phyloP scores from a whole-genome alignment of 257 asterid genomes.

The Jaltomata sinuosa region DNA sequence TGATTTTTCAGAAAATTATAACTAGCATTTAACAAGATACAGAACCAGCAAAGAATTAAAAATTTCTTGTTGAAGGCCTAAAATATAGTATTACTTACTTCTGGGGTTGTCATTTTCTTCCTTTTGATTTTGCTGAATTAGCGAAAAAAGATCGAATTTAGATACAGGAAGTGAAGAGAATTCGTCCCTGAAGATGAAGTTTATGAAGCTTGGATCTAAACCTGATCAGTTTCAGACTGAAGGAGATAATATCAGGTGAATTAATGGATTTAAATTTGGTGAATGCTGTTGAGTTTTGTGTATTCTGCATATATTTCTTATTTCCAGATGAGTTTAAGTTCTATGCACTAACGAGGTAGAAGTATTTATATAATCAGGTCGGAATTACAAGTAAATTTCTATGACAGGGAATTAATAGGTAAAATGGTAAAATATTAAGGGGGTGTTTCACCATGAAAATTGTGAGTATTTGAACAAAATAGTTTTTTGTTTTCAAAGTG shows the following conservation, averaged over 20 bases:
- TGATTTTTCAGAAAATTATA: slow-evolving; percentile 9
- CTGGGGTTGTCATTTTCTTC: not conserved
- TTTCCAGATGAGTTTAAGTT: not conserved
- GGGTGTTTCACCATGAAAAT: too few species aligned
- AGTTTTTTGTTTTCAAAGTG: too few species aligned
- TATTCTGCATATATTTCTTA: not conserved
- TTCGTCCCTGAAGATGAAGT: slow-evolving; percentile 49
- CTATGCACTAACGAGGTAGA: not conserved
- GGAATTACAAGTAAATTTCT: not conserved
- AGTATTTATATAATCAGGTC: not conserved
- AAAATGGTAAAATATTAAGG: not conserved
- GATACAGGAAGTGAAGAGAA: not conserved
- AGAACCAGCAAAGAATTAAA: slow-evolving; percentile 4
- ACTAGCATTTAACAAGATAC: slow-evolving; percentile 16
- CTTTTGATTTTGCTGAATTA: not conserved
- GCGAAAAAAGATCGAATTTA: not conserved
- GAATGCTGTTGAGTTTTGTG: not conserved
- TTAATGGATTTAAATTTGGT: not conserved
- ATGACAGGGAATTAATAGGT: not conserved
- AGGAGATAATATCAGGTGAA: slow-evolving; percentile 73
- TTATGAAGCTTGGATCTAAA: slow-evolving; percentile 94
- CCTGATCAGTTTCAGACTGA: slow-evolving; percentile 81
- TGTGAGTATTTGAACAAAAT: too few species aligned
- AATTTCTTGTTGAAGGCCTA: not conserved
- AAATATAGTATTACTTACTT: not conserved